Percentiles rank a stretch among this genome's conserved stretches.
Conservation (phyloP, 305 asterid species). For the Fraxinus sp. region DNA sequence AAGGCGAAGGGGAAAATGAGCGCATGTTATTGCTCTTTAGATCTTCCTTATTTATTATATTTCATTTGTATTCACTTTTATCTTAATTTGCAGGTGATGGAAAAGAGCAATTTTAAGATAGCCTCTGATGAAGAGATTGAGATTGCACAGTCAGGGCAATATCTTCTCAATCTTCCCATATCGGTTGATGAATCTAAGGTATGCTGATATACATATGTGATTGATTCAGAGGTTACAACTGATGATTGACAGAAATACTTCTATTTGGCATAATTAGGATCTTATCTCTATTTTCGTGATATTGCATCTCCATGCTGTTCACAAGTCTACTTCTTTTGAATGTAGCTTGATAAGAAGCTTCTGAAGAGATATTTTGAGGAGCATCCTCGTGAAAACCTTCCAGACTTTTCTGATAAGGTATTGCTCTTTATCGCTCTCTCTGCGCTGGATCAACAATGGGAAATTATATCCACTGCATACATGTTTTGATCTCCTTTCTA, state of each 20-base stretch:
- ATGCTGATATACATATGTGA: constrained; percentile 10
- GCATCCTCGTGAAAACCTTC: constrained; percentile 77
- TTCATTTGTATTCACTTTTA: constrained; percentile 5
- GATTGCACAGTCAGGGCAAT: constrained; percentile 85
- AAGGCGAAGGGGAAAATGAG: constrained; percentile 7
- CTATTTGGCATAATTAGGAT: background rate
- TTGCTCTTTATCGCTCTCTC: background rate
- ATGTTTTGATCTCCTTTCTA: background rate
- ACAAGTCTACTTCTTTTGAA: constrained; percentile 29
- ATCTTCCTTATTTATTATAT: constrained; percentile 6
- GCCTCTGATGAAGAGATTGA: constrained; percentile 84
- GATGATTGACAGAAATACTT: background rate
- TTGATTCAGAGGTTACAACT: background rate
- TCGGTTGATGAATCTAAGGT: constrained; percentile 93
- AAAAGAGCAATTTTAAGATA: constrained; percentile 90
- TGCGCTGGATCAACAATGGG: background rate
- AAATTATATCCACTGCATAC: background rate
- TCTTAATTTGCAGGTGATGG: constrained; percentile 63
- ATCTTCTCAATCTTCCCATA: constrained; percentile 96
- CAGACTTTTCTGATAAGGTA: constrained; percentile 95
- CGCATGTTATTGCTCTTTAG: background rate
- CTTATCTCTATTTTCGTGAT: background rate
- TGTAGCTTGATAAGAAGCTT: constrained; percentile 86
- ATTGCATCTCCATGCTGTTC: constrained; percentile 14
- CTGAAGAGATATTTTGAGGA: constrained; percentile 70